A percentile compares a stretch with the other conserved stretches of the same genome.
phyloP scores from a whole-genome alignment of 2,329 filamentous ascomycete species.

The Fusarium virguliforme region DNA sequence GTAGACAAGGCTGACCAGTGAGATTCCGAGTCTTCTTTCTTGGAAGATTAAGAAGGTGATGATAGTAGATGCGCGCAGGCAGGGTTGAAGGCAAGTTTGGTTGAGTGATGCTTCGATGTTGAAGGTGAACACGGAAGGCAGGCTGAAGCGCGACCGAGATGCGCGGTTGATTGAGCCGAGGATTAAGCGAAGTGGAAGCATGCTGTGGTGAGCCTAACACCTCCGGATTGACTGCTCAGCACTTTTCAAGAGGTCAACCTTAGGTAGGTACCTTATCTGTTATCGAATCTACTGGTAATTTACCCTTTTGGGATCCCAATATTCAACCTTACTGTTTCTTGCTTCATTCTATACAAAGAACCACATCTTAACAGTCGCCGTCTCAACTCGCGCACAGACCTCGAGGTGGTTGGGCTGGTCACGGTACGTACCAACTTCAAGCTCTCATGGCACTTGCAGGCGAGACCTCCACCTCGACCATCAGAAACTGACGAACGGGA shows the following conservation, averaged over 20 bases:
- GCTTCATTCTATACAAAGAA: no score
- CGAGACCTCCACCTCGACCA: conserved; percentile 3
- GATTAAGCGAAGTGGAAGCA: not conserved
- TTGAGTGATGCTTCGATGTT: not conserved
- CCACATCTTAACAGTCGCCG: not conserved
- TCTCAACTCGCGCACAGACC: not conserved
- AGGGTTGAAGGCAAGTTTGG: not conserved
- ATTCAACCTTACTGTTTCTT: no score
- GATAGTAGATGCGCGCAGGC: not conserved
- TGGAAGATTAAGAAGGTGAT: not conserved
- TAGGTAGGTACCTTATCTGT: not conserved
- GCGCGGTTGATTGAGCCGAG: not conserved
- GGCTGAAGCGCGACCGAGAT: conserved; percentile 8
- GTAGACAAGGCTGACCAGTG: not conserved
- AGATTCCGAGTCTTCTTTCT: not conserved
- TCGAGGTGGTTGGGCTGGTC: not conserved
- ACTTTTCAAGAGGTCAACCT: not conserved
- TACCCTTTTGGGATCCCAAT: no score
- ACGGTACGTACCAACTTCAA: not conserved
- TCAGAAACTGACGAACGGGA: not conserved
- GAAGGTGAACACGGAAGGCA: conserved; percentile 8
- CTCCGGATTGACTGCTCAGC: not conserved
- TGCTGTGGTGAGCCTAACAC: not conserved
- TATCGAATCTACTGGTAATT: not conserved
- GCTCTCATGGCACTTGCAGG: not conserved